These are phyloP conservation scores for Diplotaxis tenuifolia DNA, from an alignment of 345 rosid genomes.

Conservation along the genomic window DNA sequence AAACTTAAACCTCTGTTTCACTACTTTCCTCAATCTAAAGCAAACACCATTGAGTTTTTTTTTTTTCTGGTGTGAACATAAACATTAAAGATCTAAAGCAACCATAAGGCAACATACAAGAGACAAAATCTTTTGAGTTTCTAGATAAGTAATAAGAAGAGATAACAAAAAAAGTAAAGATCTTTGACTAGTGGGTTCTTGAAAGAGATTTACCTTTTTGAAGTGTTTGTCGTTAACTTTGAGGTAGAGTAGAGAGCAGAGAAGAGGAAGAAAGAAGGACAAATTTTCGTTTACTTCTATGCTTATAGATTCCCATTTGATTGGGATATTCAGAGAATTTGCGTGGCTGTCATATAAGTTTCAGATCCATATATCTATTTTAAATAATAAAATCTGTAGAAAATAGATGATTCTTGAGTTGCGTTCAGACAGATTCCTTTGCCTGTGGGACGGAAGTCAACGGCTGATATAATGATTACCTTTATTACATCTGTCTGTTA, in stretches of 20 bases:
- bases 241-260: not conserved
- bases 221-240: conserved; percentile 6
- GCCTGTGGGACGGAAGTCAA: conserved; percentile 19
- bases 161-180: not conserved
- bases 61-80: not conserved
- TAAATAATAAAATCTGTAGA: not conserved
- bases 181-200: conserved; percentile 6
- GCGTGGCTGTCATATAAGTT: conserved; percentile 12
- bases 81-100: not conserved
- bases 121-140: not conserved
- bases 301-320: not conserved
- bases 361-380: conserved; percentile 3
- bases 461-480: conserved; percentile 12
- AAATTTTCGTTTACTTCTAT: not conserved
- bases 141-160: conserved; percentile 1
- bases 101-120: conserved; percentile 9
- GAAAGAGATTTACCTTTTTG: conserved; percentile 18
- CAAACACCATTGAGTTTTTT: not conserved
- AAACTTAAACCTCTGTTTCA: conserved; percentile 14
- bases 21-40: not conserved
- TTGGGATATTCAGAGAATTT: conserved; percentile 3
- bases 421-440: conserved; percentile 9
- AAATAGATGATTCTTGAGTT: conserved; percentile 9
- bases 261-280: not conserved
- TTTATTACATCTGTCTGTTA: not conserved